phyloP scores from a whole-genome alignment of 306 rosid species.

The Calophaca sinica region DNA sequence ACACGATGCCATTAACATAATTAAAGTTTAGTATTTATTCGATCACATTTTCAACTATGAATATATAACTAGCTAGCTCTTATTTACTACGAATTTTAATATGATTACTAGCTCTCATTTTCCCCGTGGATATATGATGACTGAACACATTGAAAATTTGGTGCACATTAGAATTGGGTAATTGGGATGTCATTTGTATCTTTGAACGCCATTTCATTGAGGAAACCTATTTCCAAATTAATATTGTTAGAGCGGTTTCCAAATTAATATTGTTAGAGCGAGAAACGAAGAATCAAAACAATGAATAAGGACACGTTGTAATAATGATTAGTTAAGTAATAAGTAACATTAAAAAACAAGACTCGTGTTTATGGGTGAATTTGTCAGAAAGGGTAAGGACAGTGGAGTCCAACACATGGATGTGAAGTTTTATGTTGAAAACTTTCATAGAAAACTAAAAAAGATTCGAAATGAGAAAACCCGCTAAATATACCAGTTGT shows the following conservation, averaged over 20 bases:
- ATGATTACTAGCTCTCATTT: background rate
- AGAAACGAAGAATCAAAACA: no score
- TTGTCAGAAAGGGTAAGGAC: slow-evolving; percentile 21
- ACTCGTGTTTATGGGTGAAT: background rate
- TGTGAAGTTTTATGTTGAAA: background rate
- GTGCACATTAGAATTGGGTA: background rate
- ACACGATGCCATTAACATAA: background rate
- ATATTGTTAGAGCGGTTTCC: no score
- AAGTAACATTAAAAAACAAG: no score
- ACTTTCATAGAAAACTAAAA: no score
- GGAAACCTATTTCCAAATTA: no score
- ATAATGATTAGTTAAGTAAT: no score
- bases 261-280: no score
- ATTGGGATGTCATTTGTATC: background rate
- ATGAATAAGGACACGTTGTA: no score
- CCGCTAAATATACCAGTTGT: background rate
- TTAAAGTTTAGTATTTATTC: background rate
- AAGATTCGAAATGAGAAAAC: slow-evolving; percentile 1
- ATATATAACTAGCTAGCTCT: no score
- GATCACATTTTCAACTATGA: background rate
- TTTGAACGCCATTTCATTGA: no score
- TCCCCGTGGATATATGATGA: background rate
- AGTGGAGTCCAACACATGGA: background rate
- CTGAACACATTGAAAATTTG: background rate
- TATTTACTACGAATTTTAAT: no score